Base-by-base conservation (phyloP, 2,329 filamentous ascomycete species). In the Fusarium newnesense region DNA sequence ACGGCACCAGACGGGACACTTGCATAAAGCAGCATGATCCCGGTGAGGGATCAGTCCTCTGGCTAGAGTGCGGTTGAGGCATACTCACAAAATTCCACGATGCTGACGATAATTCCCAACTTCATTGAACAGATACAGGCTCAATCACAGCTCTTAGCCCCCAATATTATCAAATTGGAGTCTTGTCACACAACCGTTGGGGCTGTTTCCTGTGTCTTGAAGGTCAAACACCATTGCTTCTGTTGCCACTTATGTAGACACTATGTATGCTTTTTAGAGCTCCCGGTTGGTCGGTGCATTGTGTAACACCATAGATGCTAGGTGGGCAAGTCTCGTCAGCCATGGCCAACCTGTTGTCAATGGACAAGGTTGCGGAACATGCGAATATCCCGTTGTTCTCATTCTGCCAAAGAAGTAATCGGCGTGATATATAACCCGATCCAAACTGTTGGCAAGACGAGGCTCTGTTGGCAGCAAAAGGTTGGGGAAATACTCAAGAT, bases 81-180 rank as follows among this genome's bases (percentile, higher is more conserved):
- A 24, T 15, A 6, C 11, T n/a, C 8, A 7, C 10, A 19, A 2
- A 19, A 7, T 19, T 15, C 19, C 9, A 28, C 10, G 19, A 21
- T 53, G 19, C 10, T 15, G 11, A 16, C 4, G 16, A 21, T 18
- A 18, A 9, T 11, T 36, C 49, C 12, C 9, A 12, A 15, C 12
- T 2, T 19, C 9, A 19, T 36, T 7, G 7, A 15, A n/a, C 21
- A 12, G 4, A 15, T 4, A 11, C 26, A 11, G 1, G 26, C 19
- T 47, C 13, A 16, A 30, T 0, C 2, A 7, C 7, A 6, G 4
- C 19, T 11, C 44, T 16, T 4, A 11, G 13, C 19, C 13, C 26
- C 19, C 12, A 28, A 28, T 21, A 2, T 6, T 15, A 5, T 15
- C 8, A 4, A 19, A 46, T 28, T 28, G 4, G 11, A 2, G 18